Evolutionary conservation across 768 basidiomycete genomes (phyloP), one percentile per base, ranked within the genome.

Genomic region (Amanita jacksonii): DNA sequence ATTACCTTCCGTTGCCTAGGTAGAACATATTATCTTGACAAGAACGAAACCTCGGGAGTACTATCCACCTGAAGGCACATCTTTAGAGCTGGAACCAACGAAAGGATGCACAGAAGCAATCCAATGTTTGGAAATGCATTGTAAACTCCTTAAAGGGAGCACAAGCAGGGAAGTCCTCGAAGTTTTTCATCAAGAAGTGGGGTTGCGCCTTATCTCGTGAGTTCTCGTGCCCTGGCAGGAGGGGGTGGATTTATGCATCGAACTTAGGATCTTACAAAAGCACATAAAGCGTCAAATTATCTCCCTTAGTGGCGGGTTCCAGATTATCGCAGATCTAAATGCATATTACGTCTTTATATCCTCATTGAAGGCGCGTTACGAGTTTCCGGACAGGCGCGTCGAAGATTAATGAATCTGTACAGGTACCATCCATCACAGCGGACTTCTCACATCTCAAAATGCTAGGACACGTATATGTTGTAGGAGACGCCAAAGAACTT

Each of bases 241-340:
- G 2, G 16, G 18, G 4, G 16, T 7, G 22, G 12, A 15, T 19
- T 15, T 8, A 19, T 27, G 20, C 19, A 9, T n/a, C 31, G 18
- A 12, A n/a, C 43, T n/a, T 40, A 94, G 93, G 13, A 93, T 98
- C 55, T 60, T 98, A 24, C 92, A 97, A 57, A 91, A 94, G 53
- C 94, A 97, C 54, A 82, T 98, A 60, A 98, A 99, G 58, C 76
- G 92, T 1, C 92, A 97, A 59, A 99, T 98, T 54, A 92, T 98
- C 38, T 97, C 93, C 1, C 72, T 96, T 27, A 78, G 69, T 44
- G 96, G 96, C 12, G 94, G 94, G 0, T 94, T 98, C 62, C 89
- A 91, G 51, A 81, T 97, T 48, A 97, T 99, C 50, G 85, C 93
- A 1, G 96, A 99, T 60, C 65, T 99, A 48, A 99, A 98, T 61